Conservation (phyloP, 495 filamentous ascomycete species). For the Xylaria cubensis region DNA sequence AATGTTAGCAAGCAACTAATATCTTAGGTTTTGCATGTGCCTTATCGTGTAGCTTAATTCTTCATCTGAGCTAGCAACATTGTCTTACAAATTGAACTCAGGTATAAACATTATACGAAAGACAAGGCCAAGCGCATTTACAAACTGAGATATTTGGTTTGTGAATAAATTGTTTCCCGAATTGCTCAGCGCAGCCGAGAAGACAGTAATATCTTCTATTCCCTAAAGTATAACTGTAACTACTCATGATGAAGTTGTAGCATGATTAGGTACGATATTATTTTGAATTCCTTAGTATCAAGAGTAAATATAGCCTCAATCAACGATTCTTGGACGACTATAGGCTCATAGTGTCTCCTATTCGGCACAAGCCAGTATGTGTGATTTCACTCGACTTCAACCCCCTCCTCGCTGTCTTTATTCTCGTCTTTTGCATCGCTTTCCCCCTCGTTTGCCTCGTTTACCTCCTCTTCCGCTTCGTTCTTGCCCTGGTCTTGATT, state of each 20-base stretch:
- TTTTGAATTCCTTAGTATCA: not conserved
- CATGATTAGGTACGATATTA: not conserved
- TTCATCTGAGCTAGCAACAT: not conserved
- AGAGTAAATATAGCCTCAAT: not conserved
- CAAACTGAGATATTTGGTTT: not conserved
- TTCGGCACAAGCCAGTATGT: not conserved
- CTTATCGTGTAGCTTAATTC: not conserved
- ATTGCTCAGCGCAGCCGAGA: conserved; percentile 9
- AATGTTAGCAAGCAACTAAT: not conserved
- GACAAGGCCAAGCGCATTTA: not conserved
- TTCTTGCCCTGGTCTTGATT: not conserved
- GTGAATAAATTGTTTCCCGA: too few relatives aligned
- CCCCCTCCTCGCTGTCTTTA: not conserved
- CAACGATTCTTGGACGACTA: not conserved
- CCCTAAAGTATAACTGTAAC: not conserved
- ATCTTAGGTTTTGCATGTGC: not conserved
- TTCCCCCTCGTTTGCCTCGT: not conserved
- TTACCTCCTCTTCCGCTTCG: not conserved
- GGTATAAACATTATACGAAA: conserved; percentile 2
- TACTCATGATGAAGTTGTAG: not conserved
- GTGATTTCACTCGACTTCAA: not conserved
- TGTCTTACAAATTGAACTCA: not conserved
- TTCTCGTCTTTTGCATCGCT: not conserved
- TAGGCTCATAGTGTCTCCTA: not conserved
- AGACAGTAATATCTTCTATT: not conserved